These are phyloP conservation scores for Pseudogymnoascus sp. DNA, from an alignment of 2,329 filamentous ascomycete species.

Conservation along the genomic window DNA sequence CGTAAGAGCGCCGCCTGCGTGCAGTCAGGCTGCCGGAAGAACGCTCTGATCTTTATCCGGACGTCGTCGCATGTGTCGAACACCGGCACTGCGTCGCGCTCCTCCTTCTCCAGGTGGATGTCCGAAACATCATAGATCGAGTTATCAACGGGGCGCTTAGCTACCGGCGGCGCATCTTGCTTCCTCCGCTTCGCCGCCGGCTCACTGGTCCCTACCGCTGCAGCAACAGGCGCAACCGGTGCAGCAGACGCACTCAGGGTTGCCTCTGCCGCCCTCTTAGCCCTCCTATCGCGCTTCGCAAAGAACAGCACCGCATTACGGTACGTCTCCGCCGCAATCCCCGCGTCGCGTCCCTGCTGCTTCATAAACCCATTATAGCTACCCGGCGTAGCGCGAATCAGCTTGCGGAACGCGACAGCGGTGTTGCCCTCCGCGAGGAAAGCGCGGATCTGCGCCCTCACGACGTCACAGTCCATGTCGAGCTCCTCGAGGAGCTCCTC, in stretches of 20 bases:
- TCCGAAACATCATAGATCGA: conserved; percentile 33
- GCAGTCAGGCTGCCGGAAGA: conserved; percentile 39
- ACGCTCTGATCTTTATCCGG: conserved; percentile 46
- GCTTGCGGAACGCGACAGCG: conserved; percentile 34
- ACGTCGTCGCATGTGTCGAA: conserved; percentile 52
- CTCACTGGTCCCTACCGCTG: neutral
- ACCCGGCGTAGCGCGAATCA: conserved; percentile 30
- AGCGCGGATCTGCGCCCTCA: conserved; percentile 34
- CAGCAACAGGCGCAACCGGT: neutral
- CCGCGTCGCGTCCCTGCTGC: conserved; percentile 35
- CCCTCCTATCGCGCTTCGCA: conserved; percentile 40
- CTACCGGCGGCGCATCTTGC: neutral
- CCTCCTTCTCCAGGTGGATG: conserved; percentile 41
- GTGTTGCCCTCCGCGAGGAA: conserved; percentile 39
- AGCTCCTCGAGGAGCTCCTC: conserved; percentile 11
- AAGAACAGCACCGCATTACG: conserved; percentile 37
- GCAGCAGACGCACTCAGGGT: neutral
- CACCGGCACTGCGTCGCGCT: conserved; percentile 37
- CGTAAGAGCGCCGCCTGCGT: conserved; percentile 46
- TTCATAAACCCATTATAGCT: conserved; percentile 41
- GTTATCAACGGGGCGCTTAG: neutral
- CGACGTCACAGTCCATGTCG: conserved; percentile 26
- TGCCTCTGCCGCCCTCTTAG: conserved; percentile 25
- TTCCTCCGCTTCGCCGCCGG: conserved; percentile 4
- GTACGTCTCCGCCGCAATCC: conserved; percentile 30